These are phyloP conservation scores for Periglandula ipomoeae DNA, from an alignment of 2,329 filamentous ascomycete genomes.

Conservation along the genomic window DNA sequence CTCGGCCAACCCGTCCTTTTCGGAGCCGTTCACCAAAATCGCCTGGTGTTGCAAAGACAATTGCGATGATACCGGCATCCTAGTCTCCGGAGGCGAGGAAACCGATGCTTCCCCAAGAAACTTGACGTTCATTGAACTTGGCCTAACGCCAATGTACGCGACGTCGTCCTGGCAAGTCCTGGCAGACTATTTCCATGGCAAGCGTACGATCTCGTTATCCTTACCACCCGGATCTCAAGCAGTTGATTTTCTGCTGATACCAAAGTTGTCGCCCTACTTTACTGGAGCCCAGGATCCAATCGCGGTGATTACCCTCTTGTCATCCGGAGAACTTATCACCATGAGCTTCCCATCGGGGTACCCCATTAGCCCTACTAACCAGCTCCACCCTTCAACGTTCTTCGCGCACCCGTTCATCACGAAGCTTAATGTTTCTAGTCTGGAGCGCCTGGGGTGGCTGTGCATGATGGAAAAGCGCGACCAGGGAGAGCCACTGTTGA, in stretches of 20 bases:
- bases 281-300: slow-evolving; percentile 84
- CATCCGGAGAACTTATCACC: slow-evolving; percentile 81
- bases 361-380: slow-evolving; percentile 84
- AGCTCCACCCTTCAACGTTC: slow-evolving; percentile 77
- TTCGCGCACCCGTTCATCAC: slow-evolving; percentile 87
- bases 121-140: slow-evolving; percentile 82
- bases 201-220: slow-evolving; percentile 59
- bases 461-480: slow-evolving; percentile 79
- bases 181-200: slow-evolving; percentile 69
- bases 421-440: slow-evolving; percentile 58
- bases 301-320: slow-evolving; percentile 67
- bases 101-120: slow-evolving; percentile 61
- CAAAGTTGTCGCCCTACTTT: slow-evolving; percentile 76
- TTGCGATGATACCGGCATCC: slow-evolving; percentile 81
- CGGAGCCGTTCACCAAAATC: slow-evolving; percentile 69
- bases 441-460: slow-evolving; percentile 78
- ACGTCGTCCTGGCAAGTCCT: slow-evolving; percentile 86
- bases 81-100: slow-evolving; percentile 74
- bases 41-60: slow-evolving; percentile 93
- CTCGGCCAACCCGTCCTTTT: slow-evolving; percentile 45
- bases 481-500: slow-evolving; percentile 67
- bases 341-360: slow-evolving; percentile 88
- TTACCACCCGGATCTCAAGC: slow-evolving; percentile 72
- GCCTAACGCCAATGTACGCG: slow-evolving; percentile 78
- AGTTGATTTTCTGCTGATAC: slow-evolving; percentile 73